Evolutionary conservation across 345 rosid genomes (phyloP).

Genomic region (Lenwebbia sp.): DNA sequence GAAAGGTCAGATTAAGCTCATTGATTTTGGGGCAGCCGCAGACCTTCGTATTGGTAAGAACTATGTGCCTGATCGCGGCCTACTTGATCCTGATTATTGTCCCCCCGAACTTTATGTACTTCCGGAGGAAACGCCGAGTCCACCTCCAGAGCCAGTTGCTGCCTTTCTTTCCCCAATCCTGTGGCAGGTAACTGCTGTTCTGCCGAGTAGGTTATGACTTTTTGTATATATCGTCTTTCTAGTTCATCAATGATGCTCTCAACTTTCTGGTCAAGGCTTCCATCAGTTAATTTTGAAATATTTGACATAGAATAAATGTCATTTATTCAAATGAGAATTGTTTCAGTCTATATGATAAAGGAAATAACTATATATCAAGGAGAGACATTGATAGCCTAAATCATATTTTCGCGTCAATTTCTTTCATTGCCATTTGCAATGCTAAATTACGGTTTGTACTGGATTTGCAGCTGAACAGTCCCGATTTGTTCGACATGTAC

Average conservation of each 20-base stretch:
- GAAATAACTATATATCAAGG: not conserved
- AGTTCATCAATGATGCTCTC: not conserved
- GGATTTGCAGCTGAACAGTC: conserved; percentile 72
- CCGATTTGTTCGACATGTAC: conserved; percentile 88
- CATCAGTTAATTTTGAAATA: not conserved
- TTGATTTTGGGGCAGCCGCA: conserved; percentile 93
- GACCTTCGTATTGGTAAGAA: conserved; percentile 98
- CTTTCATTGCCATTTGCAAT: not conserved
- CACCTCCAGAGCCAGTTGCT: conserved; percentile 92
- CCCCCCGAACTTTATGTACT: conserved; percentile 94
- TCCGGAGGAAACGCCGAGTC: conserved; percentile 87
- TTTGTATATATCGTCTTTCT: not conserved
- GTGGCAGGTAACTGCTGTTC: conserved; percentile 58
- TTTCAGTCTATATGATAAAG: not conserved
- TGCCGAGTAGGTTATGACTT: not conserved
- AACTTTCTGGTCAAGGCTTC: not conserved
- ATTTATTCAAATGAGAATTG: not conserved
- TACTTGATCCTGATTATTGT: conserved; percentile 88
- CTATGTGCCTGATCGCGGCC: conserved; percentile 48
- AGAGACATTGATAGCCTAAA: not conserved
- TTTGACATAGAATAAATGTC: not conserved
- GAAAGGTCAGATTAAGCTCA: conserved; percentile 84
- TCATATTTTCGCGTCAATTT: not conserved
- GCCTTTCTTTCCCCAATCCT: conserved; percentile 82
- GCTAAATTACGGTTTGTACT: conserved; percentile 4